A percentile compares a stretch with the other conserved stretches of the same genome.
phyloP scores from a whole-genome alignment of 306 rosid genomes.

The Cicer cuneatum region DNA sequence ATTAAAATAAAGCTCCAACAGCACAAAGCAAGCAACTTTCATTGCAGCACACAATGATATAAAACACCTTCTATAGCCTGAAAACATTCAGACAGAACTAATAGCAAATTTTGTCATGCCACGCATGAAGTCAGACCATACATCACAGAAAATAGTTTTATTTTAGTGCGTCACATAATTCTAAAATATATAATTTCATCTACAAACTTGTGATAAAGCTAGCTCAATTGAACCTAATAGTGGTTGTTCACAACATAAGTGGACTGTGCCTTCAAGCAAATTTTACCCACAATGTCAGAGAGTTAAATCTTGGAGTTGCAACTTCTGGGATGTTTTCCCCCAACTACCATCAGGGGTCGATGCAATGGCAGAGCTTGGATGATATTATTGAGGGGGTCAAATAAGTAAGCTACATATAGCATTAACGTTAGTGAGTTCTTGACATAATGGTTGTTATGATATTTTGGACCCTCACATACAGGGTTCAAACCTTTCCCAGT shows the following conservation, averaged over 20 bases:
- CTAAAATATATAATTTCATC: background rate
- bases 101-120: background rate
- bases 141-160: background rate
- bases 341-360: background rate
- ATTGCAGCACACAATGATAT: slow-evolving; percentile 16
- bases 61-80: background rate
- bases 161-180: slow-evolving; percentile 3
- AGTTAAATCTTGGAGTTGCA: background rate
- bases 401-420: background rate
- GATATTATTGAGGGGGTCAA: background rate
- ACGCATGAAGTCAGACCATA: background rate
- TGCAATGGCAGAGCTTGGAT: background rate
- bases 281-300: background rate
- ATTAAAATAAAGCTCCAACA: slow-evolving; percentile 30
- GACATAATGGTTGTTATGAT: background rate
- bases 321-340: background rate
- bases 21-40: background rate
- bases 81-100: slow-evolving; percentile 30
- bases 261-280: background rate
- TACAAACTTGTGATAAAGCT: slow-evolving; percentile 4
- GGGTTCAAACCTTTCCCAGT: background rate
- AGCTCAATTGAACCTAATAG: background rate
- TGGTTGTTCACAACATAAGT: background rate
- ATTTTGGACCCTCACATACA: background rate
- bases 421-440: background rate